phyloP scores from a whole-genome alignment of 1,284 basidiomycete species.

The Cystobasidiaceae sp. region DNA sequence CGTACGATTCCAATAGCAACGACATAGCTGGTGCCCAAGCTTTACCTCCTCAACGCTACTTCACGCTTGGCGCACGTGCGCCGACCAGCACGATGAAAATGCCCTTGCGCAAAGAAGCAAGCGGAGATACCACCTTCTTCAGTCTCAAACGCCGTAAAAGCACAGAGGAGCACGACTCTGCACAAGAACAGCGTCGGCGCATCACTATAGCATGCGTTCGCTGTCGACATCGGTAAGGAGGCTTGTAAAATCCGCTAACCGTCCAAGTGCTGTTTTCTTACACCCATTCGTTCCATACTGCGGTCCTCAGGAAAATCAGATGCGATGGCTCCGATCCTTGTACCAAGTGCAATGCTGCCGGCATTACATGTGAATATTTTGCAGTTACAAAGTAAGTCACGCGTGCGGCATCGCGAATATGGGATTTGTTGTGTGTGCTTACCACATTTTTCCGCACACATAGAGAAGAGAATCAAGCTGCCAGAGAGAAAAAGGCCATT shows the following conservation, averaged over 20 bases:
- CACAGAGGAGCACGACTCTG: not conserved
- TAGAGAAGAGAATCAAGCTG: conserved; percentile 25
- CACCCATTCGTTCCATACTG: too few species aligned
- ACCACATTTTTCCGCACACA: too few species aligned
- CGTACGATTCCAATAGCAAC: too few species aligned
- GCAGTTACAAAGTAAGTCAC: conserved; percentile 11
- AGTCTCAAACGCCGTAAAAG: conserved; percentile 12
- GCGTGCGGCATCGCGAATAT: not conserved
- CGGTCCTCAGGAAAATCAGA: conserved; percentile 20
- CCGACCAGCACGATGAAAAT: not conserved
- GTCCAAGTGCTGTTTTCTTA: too few species aligned
- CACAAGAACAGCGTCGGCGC: conserved; percentile 2
- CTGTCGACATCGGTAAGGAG: conserved; percentile 17
- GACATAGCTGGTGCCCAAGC: too few species aligned
- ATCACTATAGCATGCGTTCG: conserved; percentile 23
- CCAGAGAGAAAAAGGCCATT: conserved; percentile 21
- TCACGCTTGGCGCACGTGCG: not conserved
- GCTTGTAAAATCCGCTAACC: not conserved
- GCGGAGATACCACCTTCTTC: not conserved
- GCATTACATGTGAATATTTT: not conserved
- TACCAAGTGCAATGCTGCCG: conserved; percentile 2
- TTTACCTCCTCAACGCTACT: too few species aligned
- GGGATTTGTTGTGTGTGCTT: too few species aligned
- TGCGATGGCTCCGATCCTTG: conserved; percentile 21
- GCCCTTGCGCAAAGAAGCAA: not conserved